Conservation (phyloP, 305 asterid species). For the Coffea humblotiana region DNA sequence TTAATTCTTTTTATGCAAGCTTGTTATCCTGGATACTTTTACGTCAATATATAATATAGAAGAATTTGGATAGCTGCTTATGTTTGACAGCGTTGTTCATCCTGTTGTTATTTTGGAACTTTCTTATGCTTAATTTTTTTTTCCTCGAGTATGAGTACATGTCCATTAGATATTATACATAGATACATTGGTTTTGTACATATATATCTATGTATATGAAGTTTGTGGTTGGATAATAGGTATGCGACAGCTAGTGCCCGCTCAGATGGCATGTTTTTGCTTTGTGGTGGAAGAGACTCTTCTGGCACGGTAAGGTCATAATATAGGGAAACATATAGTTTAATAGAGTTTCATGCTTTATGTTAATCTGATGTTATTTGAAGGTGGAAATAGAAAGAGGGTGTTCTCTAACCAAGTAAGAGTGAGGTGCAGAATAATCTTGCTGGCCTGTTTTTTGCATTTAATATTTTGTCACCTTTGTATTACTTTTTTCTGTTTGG, state of each 20-base stretch:
- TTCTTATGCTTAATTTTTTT: background rate
- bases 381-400: constrained; percentile 2
- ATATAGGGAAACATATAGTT: constrained; percentile 19
- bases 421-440: background rate
- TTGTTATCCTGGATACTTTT: background rate
- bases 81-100: background rate
- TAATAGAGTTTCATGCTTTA: background rate
- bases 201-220: background rate
- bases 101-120: background rate
- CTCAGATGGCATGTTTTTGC: constrained; percentile 98
- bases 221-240: constrained; percentile 49
- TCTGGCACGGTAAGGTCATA: constrained; percentile 72
- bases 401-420: background rate
- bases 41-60: background rate
- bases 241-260: constrained; percentile 99
- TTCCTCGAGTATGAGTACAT: background rate
- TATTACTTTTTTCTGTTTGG: background rate
- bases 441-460: background rate
- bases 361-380: background rate
- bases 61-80: background rate
- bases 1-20: background rate
- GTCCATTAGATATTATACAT: background rate
- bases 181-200: background rate
- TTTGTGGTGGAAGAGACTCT: constrained; percentile 98
- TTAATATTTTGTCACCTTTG: background rate